These are phyloP conservation scores for Arxiozyma bovina DNA, from an alignment of 1,139 yeast species.

Conservation along the genomic window DNA sequence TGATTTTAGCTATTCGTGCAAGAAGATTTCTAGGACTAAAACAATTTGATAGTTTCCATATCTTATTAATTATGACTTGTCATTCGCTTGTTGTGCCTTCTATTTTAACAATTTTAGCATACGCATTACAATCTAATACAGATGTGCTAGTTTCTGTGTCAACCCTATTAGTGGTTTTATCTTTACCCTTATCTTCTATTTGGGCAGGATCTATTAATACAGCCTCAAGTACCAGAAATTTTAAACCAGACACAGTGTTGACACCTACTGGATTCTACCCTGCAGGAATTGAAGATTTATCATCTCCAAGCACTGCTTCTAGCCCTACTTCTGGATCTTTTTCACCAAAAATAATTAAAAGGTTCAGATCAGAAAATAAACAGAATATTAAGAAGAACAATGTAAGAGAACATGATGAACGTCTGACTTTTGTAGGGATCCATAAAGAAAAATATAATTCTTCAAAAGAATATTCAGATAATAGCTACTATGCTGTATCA, in stretches of 20 bases:
- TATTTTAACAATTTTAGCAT: constrained; percentile 49
- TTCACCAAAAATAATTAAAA: constrained; percentile 7
- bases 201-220: constrained; percentile 71
- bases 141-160: constrained; percentile 36
- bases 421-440: not conserved
- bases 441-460: not conserved
- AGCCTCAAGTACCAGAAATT: constrained; percentile 31
- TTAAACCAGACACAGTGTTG: constrained; percentile 15
- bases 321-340: constrained; percentile 1
- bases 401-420: not conserved
- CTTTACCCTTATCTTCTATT: constrained; percentile 74
- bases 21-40: constrained; percentile 68
- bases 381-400: constrained; percentile 2
- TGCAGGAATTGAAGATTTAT: constrained; percentile 11
- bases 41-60: constrained; percentile 76
- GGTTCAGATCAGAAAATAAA: constrained; percentile 10
- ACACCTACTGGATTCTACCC: constrained; percentile 13
- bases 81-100: constrained; percentile 81
- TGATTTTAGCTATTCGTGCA: constrained; percentile 57
- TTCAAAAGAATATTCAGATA: constrained; percentile 6
- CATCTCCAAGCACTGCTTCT: constrained; percentile 13
- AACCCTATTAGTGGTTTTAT: constrained; percentile 45
- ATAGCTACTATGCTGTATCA: constrained; percentile 8
- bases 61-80: constrained; percentile 67
- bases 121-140: constrained; percentile 30